Evolutionary conservation across 345 rosid species (phyloP), one percentile per base, ranked within the genome.

Genomic region (Aethionema arabicum): DNA sequence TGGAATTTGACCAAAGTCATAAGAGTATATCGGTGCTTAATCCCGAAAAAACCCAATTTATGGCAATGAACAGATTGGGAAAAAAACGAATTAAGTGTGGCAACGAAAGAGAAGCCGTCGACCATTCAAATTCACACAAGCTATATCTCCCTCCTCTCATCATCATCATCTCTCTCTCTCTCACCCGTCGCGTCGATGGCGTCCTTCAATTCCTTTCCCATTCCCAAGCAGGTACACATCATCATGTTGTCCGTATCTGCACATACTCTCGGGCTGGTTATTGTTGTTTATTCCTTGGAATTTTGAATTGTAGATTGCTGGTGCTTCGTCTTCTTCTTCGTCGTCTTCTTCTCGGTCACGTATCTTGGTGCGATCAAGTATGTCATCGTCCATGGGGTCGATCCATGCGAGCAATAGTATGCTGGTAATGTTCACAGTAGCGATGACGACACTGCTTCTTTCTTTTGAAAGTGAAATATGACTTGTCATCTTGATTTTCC

Each of bases 151-250:
- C 6, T 12, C 38, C 4, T 55, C 10, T 35, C 12, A 21, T 21
- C 27, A 21, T 21, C 27, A 21, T 21, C 27, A 21, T 21, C 27
- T 21, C 27, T 21, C 42, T 49, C 31, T 5, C 37, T 42, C 60
- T 11, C 54, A 33, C 27, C 27, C 27, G 27, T 21, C 27, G 12
- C 33, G 5, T 45, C 56, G 31, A 61, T 69, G 73, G 73, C 73
- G 51, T 69, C 68, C 51, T 69, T 69, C 73, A 69, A 3, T 61
- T 69, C 73, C 0, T 69, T 61, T 67, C 68, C 67, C 0, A 61
- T 69, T 39, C 68, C 62, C 45, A 69, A 69, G 47, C 62, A 68
- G 73, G 73, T 68, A 2, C 27, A 45, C 52, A 10, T n/a, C 35
- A 45, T 21, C 43, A 0, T 32, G 38, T 16, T 67, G 0, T 31